Evolutionary conservation across 306 rosid genomes (phyloP).

Genomic region (Biancaea sappan): DNA sequence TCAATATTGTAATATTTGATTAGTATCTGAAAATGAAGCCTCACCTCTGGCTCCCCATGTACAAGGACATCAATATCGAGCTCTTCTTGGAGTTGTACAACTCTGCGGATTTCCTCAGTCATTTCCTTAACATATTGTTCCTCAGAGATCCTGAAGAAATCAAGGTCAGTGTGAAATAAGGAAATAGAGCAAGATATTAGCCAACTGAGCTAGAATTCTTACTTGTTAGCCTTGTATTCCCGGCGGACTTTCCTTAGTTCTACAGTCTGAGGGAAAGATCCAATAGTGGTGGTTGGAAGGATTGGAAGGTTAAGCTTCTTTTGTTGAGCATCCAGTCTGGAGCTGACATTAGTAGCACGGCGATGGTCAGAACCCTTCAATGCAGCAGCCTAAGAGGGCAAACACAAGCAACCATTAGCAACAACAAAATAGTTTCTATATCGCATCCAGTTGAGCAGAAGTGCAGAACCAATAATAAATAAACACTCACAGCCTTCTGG

Average conservation of each 20-base stretch:
- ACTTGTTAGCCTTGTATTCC: constrained; percentile 92
- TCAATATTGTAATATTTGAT: neutral
- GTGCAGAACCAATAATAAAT: constrained; percentile 4
- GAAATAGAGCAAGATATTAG: constrained; percentile 20
- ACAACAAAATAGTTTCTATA: neutral
- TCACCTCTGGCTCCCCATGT: constrained; percentile 95
- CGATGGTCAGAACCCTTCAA: constrained; percentile 92
- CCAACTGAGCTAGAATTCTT: constrained; percentile 38
- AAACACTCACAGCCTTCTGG: constrained; percentile 83
- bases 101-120: constrained; percentile 72
- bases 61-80: constrained; percentile 95
- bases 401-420: constrained; percentile 16
- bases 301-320: constrained; percentile 94
- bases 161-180: constrained; percentile 22
- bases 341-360: constrained; percentile 77
- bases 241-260: constrained; percentile 92
- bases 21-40: constrained; percentile 26
- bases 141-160: constrained; percentile 72
- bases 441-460: constrained; percentile 14
- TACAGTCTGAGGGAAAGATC: constrained; percentile 91
- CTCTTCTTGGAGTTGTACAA: constrained; percentile 84
- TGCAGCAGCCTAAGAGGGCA: constrained; percentile 74
- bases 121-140: constrained; percentile 74
- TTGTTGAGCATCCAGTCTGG: constrained; percentile 91
- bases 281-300: constrained; percentile 95